Evolutionary conservation across 495 filamentous ascomycete genomes (phyloP), one percentile per base, ranked within the genome.

Genomic region (Parathielavia appendiculata): DNA sequence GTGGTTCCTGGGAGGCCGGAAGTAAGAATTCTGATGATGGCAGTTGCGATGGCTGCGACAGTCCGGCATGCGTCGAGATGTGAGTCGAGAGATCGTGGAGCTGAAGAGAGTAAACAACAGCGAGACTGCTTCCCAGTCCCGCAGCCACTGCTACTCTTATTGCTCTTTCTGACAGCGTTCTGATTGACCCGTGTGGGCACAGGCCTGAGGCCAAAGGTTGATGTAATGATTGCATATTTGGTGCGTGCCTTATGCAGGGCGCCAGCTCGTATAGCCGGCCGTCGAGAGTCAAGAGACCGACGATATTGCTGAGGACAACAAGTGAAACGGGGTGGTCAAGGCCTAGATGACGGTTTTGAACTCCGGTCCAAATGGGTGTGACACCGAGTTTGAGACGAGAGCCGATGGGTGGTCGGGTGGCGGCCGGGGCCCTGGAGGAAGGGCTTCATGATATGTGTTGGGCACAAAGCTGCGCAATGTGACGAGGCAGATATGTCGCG

Each of bases 91-190:
- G 56, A 5, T 13, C 39, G 12, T 55, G 26, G 26, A 30, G 26
- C 26, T 30, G 49, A 1, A 63, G 40, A 19, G 55, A 34, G 13
- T 49, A 54, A 39, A 59, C 57, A 1, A 63, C 30, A 10, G 63
- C 64, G 0, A 65, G 43, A 43, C 60, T 63, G 41, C 38, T 61
- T 14, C 57, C 52, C n/a, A 65, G 32, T 5, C 59, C 63, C 1
- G 59, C 60, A 4, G 57, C 62, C 58, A 67, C 52, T 57, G 57
- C 60, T 30, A 51, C 34, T 59, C 56, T 63, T 60, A 67, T 63
- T 20, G 44, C 50, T 0, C 30, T 39, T 1, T 16, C 52, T 16
- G 58, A 11, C 9, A 19, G 38, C 2, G 20, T n/a, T n/a, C n/a
- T 23, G 10, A 7, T 26, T 11, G 14, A 10, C 13, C 9, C 8